A percentile compares a stretch with the other conserved stretches of the same genome.
Evolutionary conservation across 495 filamentous ascomycete species (phyloP).

Genomic region (Choiromyces venosus): DNA sequence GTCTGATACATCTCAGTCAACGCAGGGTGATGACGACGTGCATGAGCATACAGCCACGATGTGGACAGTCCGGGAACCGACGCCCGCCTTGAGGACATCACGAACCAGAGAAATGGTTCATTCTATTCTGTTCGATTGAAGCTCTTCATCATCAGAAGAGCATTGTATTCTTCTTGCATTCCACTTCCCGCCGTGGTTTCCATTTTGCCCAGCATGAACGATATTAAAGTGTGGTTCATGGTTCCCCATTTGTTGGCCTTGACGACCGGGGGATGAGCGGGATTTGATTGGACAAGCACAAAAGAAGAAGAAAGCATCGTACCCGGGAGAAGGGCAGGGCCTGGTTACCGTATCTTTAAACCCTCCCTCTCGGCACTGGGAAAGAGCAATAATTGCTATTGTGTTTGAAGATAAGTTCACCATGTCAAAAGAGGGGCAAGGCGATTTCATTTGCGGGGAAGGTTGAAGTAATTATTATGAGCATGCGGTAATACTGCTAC

Average conservation of each 20-base stretch:
- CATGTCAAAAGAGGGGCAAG: neutral
- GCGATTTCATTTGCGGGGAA: neutral
- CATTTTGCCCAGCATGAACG: neutral
- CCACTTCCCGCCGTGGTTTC: neutral
- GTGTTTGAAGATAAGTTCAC: neutral
- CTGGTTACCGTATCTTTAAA: neutral
- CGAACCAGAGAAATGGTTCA: conserved; percentile 15
- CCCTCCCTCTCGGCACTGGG: neutral
- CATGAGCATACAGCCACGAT: conserved; percentile 41
- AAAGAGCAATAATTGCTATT: neutral
- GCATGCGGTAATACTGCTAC: neutral
- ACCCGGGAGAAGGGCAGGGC: neutral
- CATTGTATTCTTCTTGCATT: conserved; percentile 1
- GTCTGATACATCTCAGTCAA: conserved; percentile 41
- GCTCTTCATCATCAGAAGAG: neutral
- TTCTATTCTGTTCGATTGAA: conserved; percentile 13
- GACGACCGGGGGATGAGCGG: neutral
- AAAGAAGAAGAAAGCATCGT: neutral
- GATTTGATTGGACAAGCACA: neutral
- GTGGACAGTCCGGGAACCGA: conserved; percentile 34
- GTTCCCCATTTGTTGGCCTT: neutral
- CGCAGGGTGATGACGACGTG: conserved; percentile 42
- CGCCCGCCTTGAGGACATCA: conserved; percentile 22
- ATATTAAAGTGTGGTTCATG: neutral
- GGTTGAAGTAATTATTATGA: neutral